Evolutionary conservation across 202 grass and related monocot species (phyloP).

Genomic region (Zizania palustris): DNA sequence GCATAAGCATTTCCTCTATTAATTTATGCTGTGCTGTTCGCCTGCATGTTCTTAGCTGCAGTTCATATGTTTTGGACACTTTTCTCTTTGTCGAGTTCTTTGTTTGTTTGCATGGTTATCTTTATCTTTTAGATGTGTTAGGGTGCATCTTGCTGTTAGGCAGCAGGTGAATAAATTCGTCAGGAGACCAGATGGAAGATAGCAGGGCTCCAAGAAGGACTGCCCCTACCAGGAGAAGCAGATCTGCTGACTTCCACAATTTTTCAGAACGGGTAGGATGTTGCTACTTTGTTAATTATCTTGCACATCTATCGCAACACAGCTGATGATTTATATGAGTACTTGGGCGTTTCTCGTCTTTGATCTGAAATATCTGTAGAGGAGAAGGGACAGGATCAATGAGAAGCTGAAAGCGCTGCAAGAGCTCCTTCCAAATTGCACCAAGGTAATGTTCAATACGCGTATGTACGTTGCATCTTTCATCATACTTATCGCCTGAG

Average conservation of each 20-base stretch:
- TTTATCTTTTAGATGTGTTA: not conserved
- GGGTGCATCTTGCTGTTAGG: not conserved
- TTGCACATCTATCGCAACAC: not conserved
- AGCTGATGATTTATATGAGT: not conserved
- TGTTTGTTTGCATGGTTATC: not conserved
- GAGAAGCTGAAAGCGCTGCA: slow-evolving; percentile 89
- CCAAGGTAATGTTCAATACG: slow-evolving; percentile 52
- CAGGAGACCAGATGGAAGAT: slow-evolving; percentile 12
- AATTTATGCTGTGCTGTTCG: too few species aligned
- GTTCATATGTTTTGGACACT: not conserved
- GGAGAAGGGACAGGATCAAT: slow-evolving; percentile 91
- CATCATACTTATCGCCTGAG: not conserved
- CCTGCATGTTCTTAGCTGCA: not conserved
- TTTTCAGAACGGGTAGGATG: slow-evolving; percentile 87
- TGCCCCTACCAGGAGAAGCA: slow-evolving; percentile 50
- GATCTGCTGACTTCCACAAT: slow-evolving; percentile 82
- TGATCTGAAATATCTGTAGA: slow-evolving; percentile 45
- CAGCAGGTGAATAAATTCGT: not conserved
- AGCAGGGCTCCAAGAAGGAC: slow-evolving; percentile 13
- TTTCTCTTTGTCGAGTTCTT: not conserved
- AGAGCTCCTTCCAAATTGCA: slow-evolving; percentile 88
- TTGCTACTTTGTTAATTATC: not conserved
- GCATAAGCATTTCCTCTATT: too few species aligned
- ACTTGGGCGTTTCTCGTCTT: not conserved
- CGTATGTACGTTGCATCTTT: slow-evolving; percentile 9